These are phyloP conservation scores for Rhynchosporium secalis DNA, from an alignment of 2,329 filamentous ascomycete genomes.

Conservation along the genomic window DNA sequence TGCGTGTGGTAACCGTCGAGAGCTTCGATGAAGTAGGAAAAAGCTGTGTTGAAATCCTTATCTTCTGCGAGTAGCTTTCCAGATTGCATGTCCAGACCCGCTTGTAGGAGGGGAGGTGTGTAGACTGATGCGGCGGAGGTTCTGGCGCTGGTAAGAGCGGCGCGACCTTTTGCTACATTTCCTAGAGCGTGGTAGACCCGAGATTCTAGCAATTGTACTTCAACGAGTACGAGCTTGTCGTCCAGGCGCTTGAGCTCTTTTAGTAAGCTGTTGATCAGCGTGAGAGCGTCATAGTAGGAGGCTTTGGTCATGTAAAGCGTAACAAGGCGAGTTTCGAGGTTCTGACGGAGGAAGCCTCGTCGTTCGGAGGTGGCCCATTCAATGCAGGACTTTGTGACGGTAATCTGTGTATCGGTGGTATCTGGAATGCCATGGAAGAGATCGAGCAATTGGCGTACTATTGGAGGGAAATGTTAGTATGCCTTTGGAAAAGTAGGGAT, in stretches of 20 bases:
- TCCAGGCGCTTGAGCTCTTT: constrained; percentile 97
- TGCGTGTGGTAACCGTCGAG: constrained; percentile 95
- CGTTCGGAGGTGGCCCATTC: constrained; percentile 97
- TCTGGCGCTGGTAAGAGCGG: constrained; percentile 88
- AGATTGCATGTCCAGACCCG: constrained; percentile 97
- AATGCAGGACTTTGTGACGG: constrained; percentile 98
- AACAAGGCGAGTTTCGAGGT: constrained; percentile 94
- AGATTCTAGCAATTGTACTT: constrained; percentile 96
- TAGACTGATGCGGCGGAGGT: constrained; percentile 97
- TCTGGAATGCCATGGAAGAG: constrained; percentile 92
- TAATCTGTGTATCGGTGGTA: constrained; percentile 89
- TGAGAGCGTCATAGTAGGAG: constrained; percentile 94
- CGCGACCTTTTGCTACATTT: constrained; percentile 93
- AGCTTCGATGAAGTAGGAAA: constrained; percentile 98
- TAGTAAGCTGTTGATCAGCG: constrained; percentile 92
- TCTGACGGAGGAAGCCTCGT: constrained; percentile 94
- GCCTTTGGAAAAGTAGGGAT: neutral
- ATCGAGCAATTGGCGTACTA: constrained; percentile 95
- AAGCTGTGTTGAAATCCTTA: constrained; percentile 98
- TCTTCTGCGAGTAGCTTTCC: constrained; percentile 99
- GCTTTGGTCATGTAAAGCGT: constrained; percentile 95
- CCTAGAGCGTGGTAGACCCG: constrained; percentile 96
- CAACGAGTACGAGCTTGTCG: constrained; percentile 96
- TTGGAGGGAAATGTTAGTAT: constrained; percentile 18
- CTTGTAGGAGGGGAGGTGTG: constrained; percentile 91